Conservation (phyloP, 495 filamentous ascomycete genomes). For the Immersiella caudata region DNA sequence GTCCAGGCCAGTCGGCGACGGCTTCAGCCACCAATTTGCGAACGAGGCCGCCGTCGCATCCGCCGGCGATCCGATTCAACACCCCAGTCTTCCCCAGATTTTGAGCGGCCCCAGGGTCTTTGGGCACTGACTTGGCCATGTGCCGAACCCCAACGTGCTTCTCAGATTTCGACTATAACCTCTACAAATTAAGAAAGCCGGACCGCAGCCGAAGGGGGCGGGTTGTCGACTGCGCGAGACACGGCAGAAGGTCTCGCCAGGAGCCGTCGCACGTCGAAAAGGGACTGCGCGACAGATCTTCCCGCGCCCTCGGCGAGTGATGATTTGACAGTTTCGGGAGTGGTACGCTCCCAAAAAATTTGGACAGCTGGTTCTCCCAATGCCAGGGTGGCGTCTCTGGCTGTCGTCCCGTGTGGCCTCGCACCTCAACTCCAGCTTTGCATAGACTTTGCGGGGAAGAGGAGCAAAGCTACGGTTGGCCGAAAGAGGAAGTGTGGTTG, state of each 20-base stretch:
- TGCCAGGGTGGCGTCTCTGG: constrained; percentile 21
- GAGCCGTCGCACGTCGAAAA: constrained; percentile 7
- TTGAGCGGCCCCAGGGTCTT: constrained; percentile 5
- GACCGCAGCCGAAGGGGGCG: neutral
- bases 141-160: constrained; percentile 4
- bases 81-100: constrained; percentile 22
- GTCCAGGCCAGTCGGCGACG: constrained; percentile 3
- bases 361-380: constrained; percentile 29
- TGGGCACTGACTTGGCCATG: constrained; percentile 10
- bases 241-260: constrained; percentile 9
- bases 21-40: constrained; percentile 20
- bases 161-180: neutral
- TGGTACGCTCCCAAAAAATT: constrained; percentile 26
- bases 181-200: constrained; percentile 4
- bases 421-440: neutral
- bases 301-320: constrained; percentile 20
- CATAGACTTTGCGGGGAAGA: constrained; percentile 27
- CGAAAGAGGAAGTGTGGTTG: constrained; percentile 28
- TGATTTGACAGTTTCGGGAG: constrained; percentile 27
- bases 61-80: constrained; percentile 7
- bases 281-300: constrained; percentile 12
- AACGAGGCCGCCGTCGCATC: neutral
- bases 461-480: constrained; percentile 22
- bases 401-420: constrained; percentile 21
- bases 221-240: constrained; percentile 7